Conservation (phyloP, 2,329 filamentous ascomycete species). For the Arthrobotrys conoides region DNA sequence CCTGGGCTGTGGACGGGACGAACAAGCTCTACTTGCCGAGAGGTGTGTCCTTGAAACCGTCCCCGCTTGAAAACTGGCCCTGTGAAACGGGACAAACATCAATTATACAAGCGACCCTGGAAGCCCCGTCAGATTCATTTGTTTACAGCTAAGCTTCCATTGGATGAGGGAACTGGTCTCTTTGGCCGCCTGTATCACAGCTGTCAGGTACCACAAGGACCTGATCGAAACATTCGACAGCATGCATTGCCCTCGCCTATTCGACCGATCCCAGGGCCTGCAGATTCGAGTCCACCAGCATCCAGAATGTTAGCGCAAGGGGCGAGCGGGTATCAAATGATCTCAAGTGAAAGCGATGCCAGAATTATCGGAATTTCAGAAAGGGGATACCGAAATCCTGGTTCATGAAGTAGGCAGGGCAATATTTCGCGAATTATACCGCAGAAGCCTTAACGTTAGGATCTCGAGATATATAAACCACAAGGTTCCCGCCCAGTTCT, state of each 20-base stretch:
- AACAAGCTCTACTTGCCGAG: constrained; percentile 43
- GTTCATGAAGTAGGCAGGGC: constrained; percentile 15
- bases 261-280: constrained; percentile 7
- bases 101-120: constrained; percentile 34
- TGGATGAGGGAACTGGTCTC: constrained; percentile 17
- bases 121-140: not conserved
- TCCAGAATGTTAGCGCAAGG: constrained; percentile 51
- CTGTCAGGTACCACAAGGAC: constrained; percentile 18
- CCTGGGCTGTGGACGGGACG: constrained; percentile 23
- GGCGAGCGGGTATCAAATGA: constrained; percentile 55
- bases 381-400: constrained; percentile 32
- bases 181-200: constrained; percentile 7
- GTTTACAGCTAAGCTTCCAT: constrained; percentile 11
- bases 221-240: constrained; percentile 19
- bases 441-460: not conserved
- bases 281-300: constrained; percentile 7
- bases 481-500: constrained; percentile 27
- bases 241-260: constrained; percentile 9
- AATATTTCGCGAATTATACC: constrained; percentile 41
- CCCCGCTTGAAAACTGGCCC: constrained; percentile 47
- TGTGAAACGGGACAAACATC: constrained; percentile 57
- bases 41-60: constrained; percentile 48
- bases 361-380: constrained; percentile 37
- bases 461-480: constrained; percentile 46
- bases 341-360: constrained; percentile 38